These are phyloP conservation scores for Aspergillus vadensis DNA, from an alignment of 2,329 filamentous ascomycete species.

Conservation along the genomic window DNA sequence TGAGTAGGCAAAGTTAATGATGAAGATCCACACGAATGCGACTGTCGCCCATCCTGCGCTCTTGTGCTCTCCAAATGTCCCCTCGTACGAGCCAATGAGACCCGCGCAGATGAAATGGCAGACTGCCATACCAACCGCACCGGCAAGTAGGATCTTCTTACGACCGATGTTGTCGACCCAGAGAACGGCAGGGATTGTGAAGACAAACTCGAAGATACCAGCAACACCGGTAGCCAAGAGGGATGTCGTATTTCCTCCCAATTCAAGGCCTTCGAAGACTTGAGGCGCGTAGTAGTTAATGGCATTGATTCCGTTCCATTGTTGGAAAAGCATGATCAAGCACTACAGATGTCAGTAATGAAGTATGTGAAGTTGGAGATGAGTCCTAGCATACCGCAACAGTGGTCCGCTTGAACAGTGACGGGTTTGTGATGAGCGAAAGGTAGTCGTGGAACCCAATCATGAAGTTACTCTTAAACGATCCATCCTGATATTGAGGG, in stretches of 20 bases:
- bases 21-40: slow-evolving; percentile 65
- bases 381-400: slow-evolving; percentile 34
- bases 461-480: slow-evolving; percentile 64
- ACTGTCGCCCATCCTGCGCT: slow-evolving; percentile 71
- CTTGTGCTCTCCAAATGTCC: slow-evolving; percentile 58
- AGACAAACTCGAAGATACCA: slow-evolving; percentile 43
- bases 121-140: slow-evolving; percentile 69
- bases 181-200: slow-evolving; percentile 44
- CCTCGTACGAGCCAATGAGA: slow-evolving; percentile 66
- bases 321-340: slow-evolving; percentile 44
- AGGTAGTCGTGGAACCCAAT: slow-evolving; percentile 55
- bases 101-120: slow-evolving; percentile 73
- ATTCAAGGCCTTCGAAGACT: slow-evolving; percentile 39
- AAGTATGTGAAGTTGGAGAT: no score
- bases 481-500: slow-evolving; percentile 64
- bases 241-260: slow-evolving; percentile 40
- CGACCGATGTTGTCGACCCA: slow-evolving; percentile 46
- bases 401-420: slow-evolving; percentile 39
- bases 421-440: slow-evolving; percentile 36
- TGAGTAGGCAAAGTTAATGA: slow-evolving; percentile 72
- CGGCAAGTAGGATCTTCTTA: slow-evolving; percentile 43
- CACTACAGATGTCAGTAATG: slow-evolving; percentile 59
- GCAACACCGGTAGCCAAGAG: slow-evolving; percentile 45
- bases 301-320: slow-evolving; percentile 50
- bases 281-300: slow-evolving; percentile 45